Base-by-base conservation (phyloP, 306 rosid species). In the Gleditsia sinensis region DNA sequence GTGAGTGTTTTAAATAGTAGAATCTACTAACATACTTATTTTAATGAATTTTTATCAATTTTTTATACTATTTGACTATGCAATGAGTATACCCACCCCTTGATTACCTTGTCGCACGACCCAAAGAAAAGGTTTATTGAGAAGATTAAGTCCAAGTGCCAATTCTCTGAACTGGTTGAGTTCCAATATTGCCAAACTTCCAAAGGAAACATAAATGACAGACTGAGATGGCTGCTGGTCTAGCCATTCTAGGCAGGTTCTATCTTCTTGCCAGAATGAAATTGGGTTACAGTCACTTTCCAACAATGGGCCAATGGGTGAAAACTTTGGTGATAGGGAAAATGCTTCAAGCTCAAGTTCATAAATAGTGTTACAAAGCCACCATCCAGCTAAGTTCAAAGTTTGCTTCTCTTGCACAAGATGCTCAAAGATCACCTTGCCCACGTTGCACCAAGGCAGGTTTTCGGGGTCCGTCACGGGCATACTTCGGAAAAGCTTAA, bases 281-380 rank as follows among this genome's bases (percentile, higher is more conserved):
- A 43, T 40, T 16, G 67, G 37, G 20, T 68, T 61, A 28, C 39
- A 11, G 0, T 71, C 75, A 75, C 23, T 40, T 49, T 7, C 68
- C 10, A 81, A 36, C 25, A 85, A 40, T 55, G 86, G 82, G 0
- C 86, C 89, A 67, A 75, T 28, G 27, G 86, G 89, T 23, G 69
- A 74, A 9, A 85, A 67, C 36, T 51, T 79, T 40, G 81, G 78
- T 46, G 80, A 76, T 9, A 62, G 13, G 20, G 79, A 68, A 50
- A 82, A 4, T 32, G 89, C 68, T 32, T 27, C 78, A 8, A 48
- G 14, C 39, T 82, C 86, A 54, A 85, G 89, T 30, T 79, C 82
- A 16, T 45, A 13, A 11, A 67, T 54, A 12, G 86, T 72, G 78
- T 85, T 85, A 9, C 89, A 85, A 59, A 85, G 82, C 84, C 87